phyloP scores from a whole-genome alignment of 805 yeast species.

The Ogataea corticis region DNA sequence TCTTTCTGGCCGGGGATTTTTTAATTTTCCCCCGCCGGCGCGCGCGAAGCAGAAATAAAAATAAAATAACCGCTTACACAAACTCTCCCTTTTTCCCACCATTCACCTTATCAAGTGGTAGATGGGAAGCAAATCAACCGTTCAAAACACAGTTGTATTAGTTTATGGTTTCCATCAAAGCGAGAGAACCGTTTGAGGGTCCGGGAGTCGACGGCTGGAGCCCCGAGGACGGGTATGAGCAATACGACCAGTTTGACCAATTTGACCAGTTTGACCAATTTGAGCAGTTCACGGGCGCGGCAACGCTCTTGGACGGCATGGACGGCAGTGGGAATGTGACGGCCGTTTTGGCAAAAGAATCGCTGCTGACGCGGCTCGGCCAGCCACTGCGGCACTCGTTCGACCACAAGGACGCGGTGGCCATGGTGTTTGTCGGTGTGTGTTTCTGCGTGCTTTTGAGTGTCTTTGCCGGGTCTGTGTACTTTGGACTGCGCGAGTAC shows the following conservation, averaged over 20 bases:
- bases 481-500: slow-evolving; percentile 20
- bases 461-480: slow-evolving; percentile 18
- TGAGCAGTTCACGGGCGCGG: slow-evolving; percentile 11
- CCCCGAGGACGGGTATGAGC: slow-evolving; percentile 7
- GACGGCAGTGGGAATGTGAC: slow-evolving; percentile 8
- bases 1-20: no score
- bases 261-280: slow-evolving; percentile 2
- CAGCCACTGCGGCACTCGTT: slow-evolving; percentile 16
- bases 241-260: slow-evolving; percentile 8
- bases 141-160: background rate
- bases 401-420: slow-evolving; percentile 19
- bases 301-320: slow-evolving; percentile 7
- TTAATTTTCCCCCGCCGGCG: no score
- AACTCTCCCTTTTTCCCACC: background rate
- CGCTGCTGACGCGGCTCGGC: slow-evolving; percentile 14
- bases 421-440: slow-evolving; percentile 13
- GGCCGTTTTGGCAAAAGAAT: slow-evolving; percentile 9
- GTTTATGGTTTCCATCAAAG: slow-evolving; percentile 1
- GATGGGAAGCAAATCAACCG: background rate
- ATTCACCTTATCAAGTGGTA: background rate
- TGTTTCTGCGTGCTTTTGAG: slow-evolving; percentile 17
- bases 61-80: background rate
- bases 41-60: no score
- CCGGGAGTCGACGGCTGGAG: slow-evolving; percentile 10
- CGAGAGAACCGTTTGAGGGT: slow-evolving; percentile 14